A percentile compares a stretch with the other conserved stretches of the same genome.
Conservation (phyloP, 2,329 filamentous ascomycete genomes). For the Ambrosiella xylebori region DNA sequence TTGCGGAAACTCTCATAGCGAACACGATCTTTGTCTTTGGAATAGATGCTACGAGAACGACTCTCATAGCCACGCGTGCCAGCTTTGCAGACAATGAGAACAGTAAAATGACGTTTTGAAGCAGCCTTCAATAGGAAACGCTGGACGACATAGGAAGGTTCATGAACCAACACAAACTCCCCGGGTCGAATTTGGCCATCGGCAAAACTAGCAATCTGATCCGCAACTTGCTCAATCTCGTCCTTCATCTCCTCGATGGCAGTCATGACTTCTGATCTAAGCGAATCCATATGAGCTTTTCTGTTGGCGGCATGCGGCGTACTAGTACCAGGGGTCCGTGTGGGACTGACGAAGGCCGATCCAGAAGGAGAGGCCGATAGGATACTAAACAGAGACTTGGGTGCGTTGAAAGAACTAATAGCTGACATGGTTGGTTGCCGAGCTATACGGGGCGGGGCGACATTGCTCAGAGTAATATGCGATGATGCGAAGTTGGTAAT, state of each 20-base stretch:
- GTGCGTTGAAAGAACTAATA: slow-evolving; percentile 45
- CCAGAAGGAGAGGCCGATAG: slow-evolving; percentile 41
- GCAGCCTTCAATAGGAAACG: slow-evolving; percentile 79
- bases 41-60: slow-evolving; percentile 17
- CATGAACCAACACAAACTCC: slow-evolving; percentile 80
- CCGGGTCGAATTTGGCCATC: slow-evolving; percentile 87
- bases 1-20: slow-evolving; percentile 48
- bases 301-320: slow-evolving; percentile 21
- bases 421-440: slow-evolving; percentile 31
- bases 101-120: slow-evolving; percentile 76
- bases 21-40: slow-evolving; percentile 13
- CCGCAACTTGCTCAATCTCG: slow-evolving; percentile 80
- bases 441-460: slow-evolving; percentile 10
- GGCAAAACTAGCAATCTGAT: slow-evolving; percentile 76
- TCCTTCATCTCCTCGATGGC: slow-evolving; percentile 94
- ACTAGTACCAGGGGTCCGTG: slow-evolving; percentile 30
- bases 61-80: slow-evolving; percentile 19
- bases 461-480: slow-evolving; percentile 13
- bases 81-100: slow-evolving; percentile 60
- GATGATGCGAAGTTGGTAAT: slow-evolving; percentile 17
- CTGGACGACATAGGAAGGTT: slow-evolving; percentile 72
- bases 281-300: slow-evolving; percentile 36
- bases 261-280: slow-evolving; percentile 80
- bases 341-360: slow-evolving; percentile 38
- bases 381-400: slow-evolving; percentile 74